Evolutionary conservation across 768 basidiomycete species (phyloP), one percentile per base, ranked within the genome.

Genomic region (Albatrellus ellisii): DNA sequence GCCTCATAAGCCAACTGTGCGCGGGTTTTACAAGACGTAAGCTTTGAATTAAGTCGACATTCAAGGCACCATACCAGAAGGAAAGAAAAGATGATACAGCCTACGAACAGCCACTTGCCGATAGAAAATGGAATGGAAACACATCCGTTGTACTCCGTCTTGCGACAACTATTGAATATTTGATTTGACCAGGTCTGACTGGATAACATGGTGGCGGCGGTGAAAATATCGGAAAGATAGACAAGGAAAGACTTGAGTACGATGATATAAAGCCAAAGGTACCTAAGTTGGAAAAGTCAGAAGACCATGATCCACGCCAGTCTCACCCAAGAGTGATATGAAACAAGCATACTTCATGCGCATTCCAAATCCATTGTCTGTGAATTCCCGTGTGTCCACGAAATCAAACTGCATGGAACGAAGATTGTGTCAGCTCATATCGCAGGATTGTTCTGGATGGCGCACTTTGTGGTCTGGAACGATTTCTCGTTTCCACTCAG

Each of bases 21-120:
- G 17, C 15, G 35, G 15, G 35, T 25, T 34, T n/a, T n/a, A n/a
- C n/a, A n/a, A n/a, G n/a, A n/a, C n/a, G n/a, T n/a, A n/a, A n/a
- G n/a, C n/a, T n/a, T n/a, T n/a, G n/a, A n/a, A n/a, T n/a, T n/a
- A n/a, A n/a, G n/a, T n/a, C n/a, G n/a, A n/a, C n/a, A n/a, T n/a
- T n/a, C n/a, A 36, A 24, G 28, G 15, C 4, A 66, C 83, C n/a
- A 48, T 55, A 89, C 90, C 58, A 99, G 65, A 22, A 99, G 68
- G 66, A 97, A 98, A n/a, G 88, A 90, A 60, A 95, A 87, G 52
- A 95, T 83, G 72, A 99, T 98, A 63, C 94, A 98, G 35, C 89
- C 90, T 15, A 95, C 83, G 65, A 98, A 98, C 46, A 99, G 67
- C 90, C 90, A 98, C 62, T 91, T 87, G 39, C 88, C 91, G 42